A percentile compares a stretch with the other conserved stretches of the same genome.
These are phyloP conservation scores for Bathelium albidoporum DNA, from an alignment of 495 filamentous ascomycete genomes.

Conservation along the genomic window DNA sequence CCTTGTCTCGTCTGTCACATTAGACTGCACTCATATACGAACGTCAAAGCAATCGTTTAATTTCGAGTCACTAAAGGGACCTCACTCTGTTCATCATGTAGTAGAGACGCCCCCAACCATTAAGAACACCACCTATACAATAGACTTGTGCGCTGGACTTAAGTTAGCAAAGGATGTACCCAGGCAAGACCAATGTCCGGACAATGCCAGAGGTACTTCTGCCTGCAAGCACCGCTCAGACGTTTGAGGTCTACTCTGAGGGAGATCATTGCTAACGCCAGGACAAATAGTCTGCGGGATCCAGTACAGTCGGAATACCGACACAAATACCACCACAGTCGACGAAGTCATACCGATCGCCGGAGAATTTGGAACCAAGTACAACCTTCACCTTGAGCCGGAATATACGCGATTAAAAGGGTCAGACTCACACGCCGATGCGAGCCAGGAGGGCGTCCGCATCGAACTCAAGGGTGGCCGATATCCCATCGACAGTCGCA, in stretches of 20 bases:
- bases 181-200: constrained; percentile 47
- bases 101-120: constrained; percentile 37
- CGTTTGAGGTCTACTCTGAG: background rate
- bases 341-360: constrained; percentile 58
- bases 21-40: constrained; percentile 55
- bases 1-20: constrained; percentile 36
- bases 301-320: constrained; percentile 38
- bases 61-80: constrained; percentile 55
- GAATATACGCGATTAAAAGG: constrained; percentile 52
- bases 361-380: constrained; percentile 47
- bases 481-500: constrained; percentile 37
- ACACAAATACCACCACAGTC: constrained; percentile 36
- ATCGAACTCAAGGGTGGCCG: constrained; percentile 60
- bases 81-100: constrained; percentile 59
- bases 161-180: constrained; percentile 38
- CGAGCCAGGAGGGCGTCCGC: constrained; percentile 55
- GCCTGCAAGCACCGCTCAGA: no score
- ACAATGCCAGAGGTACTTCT: constrained; percentile 52
- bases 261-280: constrained; percentile 7
- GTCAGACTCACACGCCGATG: constrained; percentile 46
- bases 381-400: constrained; percentile 48
- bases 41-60: constrained; percentile 52
- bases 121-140: constrained; percentile 73
- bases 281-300: constrained; percentile 64
- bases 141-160: constrained; percentile 70